Conservation (phyloP, 2,329 filamentous ascomycete species). For the Leptoxyphium fumago region DNA sequence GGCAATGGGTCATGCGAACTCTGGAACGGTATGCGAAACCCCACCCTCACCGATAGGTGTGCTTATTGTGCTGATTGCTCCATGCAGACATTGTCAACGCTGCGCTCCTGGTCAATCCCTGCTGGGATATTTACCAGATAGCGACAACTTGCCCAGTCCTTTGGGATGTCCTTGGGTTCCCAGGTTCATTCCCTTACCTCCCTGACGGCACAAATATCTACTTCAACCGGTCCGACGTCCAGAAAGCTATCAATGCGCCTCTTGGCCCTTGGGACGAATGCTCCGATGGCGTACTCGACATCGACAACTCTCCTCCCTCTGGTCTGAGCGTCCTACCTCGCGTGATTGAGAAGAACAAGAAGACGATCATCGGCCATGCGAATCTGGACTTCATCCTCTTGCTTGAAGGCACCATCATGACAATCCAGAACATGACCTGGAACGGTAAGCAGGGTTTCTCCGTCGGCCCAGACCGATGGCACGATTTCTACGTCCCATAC, state of each 20-base stretch:
- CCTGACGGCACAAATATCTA: slow-evolving; percentile 49
- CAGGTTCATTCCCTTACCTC: slow-evolving; percentile 48
- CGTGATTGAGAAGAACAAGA: slow-evolving; percentile 58
- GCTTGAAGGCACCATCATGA: slow-evolving; percentile 53
- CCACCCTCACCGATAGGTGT: too few relatives aligned
- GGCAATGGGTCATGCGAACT: slow-evolving; percentile 17
- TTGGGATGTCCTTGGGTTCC: slow-evolving; percentile 56
- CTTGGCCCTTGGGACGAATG: slow-evolving; percentile 46
- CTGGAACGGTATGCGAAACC: background rate
- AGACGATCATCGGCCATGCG: slow-evolving; percentile 62
- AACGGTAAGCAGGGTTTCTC: slow-evolving; percentile 58
- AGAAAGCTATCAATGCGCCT: slow-evolving; percentile 27
- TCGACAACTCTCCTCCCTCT: slow-evolving; percentile 41
- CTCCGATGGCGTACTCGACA: slow-evolving; percentile 30
- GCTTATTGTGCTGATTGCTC: too few relatives aligned
- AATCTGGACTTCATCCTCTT: slow-evolving; percentile 53
- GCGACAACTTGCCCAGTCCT: slow-evolving; percentile 55
- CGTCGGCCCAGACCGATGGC: slow-evolving; percentile 32
- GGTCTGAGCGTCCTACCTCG: slow-evolving; percentile 46
- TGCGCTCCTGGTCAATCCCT: slow-evolving; percentile 50
- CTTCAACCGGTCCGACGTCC: slow-evolving; percentile 36
- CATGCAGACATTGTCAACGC: slow-evolving; percentile 43
- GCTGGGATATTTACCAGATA: slow-evolving; percentile 65
- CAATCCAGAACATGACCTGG: slow-evolving; percentile 73
- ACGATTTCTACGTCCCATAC: slow-evolving; percentile 56